Conservation (phyloP, 2,329 filamentous ascomycete species). For the Aaosphaeria pasadenensis region DNA sequence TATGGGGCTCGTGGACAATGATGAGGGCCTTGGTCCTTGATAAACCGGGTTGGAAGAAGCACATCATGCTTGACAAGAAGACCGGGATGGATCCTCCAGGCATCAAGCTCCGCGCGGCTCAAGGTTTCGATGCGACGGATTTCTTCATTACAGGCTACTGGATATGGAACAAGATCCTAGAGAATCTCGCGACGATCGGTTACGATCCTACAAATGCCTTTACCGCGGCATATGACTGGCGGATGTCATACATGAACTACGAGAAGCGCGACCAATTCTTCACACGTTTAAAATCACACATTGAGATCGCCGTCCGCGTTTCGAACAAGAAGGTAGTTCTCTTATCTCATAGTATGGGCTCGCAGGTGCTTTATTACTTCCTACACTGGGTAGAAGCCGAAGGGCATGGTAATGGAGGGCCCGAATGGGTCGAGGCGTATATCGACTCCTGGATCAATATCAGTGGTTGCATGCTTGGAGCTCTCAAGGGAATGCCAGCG, state of each 20-base stretch:
- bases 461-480: constrained; percentile 95
- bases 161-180: constrained; percentile 99
- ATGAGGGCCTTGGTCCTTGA: constrained; percentile 92
- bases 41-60: constrained; percentile 90
- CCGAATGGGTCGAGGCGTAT: constrained; percentile 84
- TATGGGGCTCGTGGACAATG: constrained; percentile 99
- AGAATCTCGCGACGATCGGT: constrained; percentile 92
- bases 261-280: constrained; percentile 94
- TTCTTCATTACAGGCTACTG: constrained; percentile 90
- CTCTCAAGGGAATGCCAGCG: constrained; percentile 85
- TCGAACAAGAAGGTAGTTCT: constrained; percentile 78
- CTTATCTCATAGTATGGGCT: constrained; percentile 95
- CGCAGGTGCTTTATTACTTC: constrained; percentile 86
- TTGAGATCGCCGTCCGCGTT: constrained; percentile 76
- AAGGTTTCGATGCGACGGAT: constrained; percentile 96
- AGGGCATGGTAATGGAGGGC: constrained; percentile 75
- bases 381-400: constrained; percentile 78
- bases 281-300: constrained; percentile 81
- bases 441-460: constrained; percentile 98
- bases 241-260: constrained; percentile 83
- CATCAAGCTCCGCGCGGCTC: constrained; percentile 86
- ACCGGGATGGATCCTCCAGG: constrained; percentile 88
- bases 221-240: constrained; percentile 81
- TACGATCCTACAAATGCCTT: constrained; percentile 83
- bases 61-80: constrained; percentile 92